Evolutionary conservation across 75 land plant genomes (phyloP), one percentile per base, ranked within the genome.

Genomic region (Gnetum montanum): DNA sequence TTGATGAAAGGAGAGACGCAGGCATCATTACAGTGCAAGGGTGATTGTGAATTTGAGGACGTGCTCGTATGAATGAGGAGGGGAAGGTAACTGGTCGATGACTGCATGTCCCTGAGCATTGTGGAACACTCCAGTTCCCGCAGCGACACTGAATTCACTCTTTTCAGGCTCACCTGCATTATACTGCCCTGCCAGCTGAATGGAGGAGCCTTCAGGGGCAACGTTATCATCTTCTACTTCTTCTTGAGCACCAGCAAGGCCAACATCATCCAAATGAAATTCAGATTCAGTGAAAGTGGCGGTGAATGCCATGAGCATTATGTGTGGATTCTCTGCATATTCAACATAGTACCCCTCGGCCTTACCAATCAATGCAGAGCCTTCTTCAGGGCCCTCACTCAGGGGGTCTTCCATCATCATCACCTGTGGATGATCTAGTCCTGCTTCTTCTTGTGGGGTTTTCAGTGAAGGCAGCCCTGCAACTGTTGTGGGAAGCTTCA

Each of bases 301-400:
- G 1, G 49, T 40, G 28, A 40, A 35, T 3, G 28, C 5, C 27
- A 56, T 12, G 18, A 56, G 26, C 5, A 35, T 2, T 20, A 18
- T 23, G 0, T 25, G 3, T 11, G 12, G 28, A 15, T 40, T 49
- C 13, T 20, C 18, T 0, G 49, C 28, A n/a, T 8, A 24, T 2
- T 8, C 8, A 20, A 56, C n/a, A 13, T 41, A 56, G 25, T 35
- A 56, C 15, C 58, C 58, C 43, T 24, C 28, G 8, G 48, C 47
- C 10, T 38, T 34, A 6, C 58, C 58, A 19, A 56, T 10, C 58
- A 38, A 3, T 12, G 13, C 27, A 23, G 58, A 56, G 18, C 25
- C 20, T 2, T 22, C 6, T 36, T 56, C 58, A 4, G 58, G 46
- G 1, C 58, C 58, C 43, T 56, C 58, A 1, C 24, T 56, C 49